Evolutionary conservation across 73 alveolate species (phyloP).

Genomic region (Paraurostyla sp.): DNA sequence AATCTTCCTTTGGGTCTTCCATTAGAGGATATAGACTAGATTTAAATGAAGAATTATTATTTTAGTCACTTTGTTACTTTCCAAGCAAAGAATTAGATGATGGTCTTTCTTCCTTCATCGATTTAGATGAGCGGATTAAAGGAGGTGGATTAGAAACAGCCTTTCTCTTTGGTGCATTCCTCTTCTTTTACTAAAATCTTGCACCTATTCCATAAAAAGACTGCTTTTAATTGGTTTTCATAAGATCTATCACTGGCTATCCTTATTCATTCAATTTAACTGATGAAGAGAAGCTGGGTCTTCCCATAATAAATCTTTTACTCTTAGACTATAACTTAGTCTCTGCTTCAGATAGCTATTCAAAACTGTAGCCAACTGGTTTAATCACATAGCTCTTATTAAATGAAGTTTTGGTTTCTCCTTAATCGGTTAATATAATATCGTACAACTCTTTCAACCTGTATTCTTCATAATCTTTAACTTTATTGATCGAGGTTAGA

Average conservation of each 20-base stretch:
- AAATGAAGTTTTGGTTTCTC: constrained; percentile 28
- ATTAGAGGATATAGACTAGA: not conserved
- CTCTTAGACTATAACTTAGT: constrained; percentile 23
- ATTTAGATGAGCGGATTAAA: not conserved
- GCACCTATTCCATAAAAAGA: constrained; percentile 30
- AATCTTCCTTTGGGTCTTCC: constrained; percentile 2
- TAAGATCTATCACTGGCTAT: not conserved
- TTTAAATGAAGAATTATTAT: too few relatives aligned
- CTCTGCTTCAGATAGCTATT: not conserved
- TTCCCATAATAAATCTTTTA: constrained; percentile 18
- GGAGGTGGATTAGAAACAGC: not conserved
- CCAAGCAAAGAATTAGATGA: not conserved
- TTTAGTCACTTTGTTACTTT: too few relatives aligned
- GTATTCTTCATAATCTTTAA: constrained; percentile 36
- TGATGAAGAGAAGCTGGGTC: constrained; percentile 44
- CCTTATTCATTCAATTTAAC: not conserved
- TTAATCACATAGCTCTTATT: constrained; percentile 25
- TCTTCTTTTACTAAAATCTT: not conserved
- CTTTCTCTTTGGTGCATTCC: not conserved
- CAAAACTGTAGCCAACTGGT: constrained; percentile 33
- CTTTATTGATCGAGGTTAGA: not conserved
- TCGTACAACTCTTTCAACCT: constrained; percentile 49
- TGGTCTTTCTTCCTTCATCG: constrained; percentile 20
- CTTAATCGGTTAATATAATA: constrained; percentile 22
- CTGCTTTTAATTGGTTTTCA: not conserved